Evolutionary conservation across 2,329 filamentous ascomycete species (phyloP).

Genomic region (Neofusicoccum laricinum): DNA sequence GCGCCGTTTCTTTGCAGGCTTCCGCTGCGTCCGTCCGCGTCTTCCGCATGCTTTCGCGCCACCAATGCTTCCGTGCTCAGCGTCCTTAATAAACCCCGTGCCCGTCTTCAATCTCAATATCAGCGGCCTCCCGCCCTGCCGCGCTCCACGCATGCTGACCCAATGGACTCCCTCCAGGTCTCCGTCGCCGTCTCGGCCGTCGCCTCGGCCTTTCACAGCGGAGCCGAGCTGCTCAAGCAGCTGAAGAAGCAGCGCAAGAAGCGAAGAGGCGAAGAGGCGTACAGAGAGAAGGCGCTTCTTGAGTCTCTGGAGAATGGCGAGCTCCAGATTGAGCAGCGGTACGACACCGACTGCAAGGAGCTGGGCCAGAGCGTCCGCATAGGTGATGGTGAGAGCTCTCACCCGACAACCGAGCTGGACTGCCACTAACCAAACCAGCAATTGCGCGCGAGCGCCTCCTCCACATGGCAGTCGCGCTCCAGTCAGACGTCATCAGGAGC

Average conservation of each 20-base stretch:
- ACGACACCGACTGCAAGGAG: conserved; percentile 32
- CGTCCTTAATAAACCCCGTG: not conserved
- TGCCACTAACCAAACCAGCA: conserved; percentile 24
- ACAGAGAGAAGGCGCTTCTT: conserved; percentile 38
- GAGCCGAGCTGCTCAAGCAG: conserved; percentile 35
- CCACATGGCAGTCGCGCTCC: conserved; percentile 39
- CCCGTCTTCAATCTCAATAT: not conserved
- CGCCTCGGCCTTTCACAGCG: conserved; percentile 42
- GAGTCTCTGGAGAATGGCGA: conserved; percentile 38
- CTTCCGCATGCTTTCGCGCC: conserved; percentile 4
- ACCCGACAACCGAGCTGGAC: not conserved
- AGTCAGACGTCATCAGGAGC: conserved; percentile 39
- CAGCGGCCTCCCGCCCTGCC: not conserved
- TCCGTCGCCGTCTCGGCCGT: conserved; percentile 42
- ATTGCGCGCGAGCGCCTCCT: conserved; percentile 35
- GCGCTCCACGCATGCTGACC: conserved; percentile 15
- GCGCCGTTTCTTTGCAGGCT: not conserved
- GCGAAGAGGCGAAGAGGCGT: conserved; percentile 28
- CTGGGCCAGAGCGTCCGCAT: conserved; percentile 35
- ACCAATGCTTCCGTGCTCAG: not conserved
- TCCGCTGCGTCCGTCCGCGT: not conserved
- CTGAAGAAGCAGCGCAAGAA: conserved; percentile 32
- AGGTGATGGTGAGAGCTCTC: conserved; percentile 37
- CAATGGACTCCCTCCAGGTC: conserved; percentile 26
- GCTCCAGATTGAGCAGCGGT: conserved; percentile 32